Base-by-base conservation (phyloP, 2,329 filamentous ascomycete genomes). In the Boeremia lycopersici region DNA sequence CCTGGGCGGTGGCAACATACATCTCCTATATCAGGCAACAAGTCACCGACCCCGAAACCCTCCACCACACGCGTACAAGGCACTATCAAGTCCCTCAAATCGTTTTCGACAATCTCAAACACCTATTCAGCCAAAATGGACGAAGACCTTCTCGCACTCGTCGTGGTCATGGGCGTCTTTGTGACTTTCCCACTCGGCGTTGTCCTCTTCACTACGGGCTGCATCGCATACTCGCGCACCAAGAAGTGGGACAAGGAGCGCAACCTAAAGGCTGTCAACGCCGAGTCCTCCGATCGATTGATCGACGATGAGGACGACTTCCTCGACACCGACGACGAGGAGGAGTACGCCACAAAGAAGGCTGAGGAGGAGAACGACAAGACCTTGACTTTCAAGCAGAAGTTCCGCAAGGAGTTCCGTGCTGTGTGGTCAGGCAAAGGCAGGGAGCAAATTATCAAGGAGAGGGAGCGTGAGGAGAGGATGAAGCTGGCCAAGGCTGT, bases 401-500 rank as follows among this genome's bases (percentile, higher is more conserved):
- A 67, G 57, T 72, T 62, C 57, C 51, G 63, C 34, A 72, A 70
- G 61, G 65, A 72, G 54, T 70, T 66, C 51, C 53, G 53, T 34
- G 66, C 64, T 29, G 60, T 64, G n/a, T 72, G 69, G 69, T 63
- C 52, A 8, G 68, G 68, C 33, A 71, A 69, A 60, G 62, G 63
- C 17, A 61, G 60, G 40, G 57, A 57, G 38, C 59, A 69, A 17
- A 55, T 71, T 1, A 30, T 63, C 35, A 70, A 69, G 62, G 62
- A 64, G 57, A 66, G 60, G 58, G 68, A 71, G 60, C 56, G 67
- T 11, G 68, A 69, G 59, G 67, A 71, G 59, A 61, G 68, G 57
- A 64, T 53, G 54, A 69, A 71, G 61, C 44, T 71, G 48, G 68
- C 68, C 17, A 68, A 66, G 62, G 67, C 67, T 13, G 69, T 72